Conservation (phyloP, 768 basidiomycete genomes). For the Suillus brevipes region DNA sequence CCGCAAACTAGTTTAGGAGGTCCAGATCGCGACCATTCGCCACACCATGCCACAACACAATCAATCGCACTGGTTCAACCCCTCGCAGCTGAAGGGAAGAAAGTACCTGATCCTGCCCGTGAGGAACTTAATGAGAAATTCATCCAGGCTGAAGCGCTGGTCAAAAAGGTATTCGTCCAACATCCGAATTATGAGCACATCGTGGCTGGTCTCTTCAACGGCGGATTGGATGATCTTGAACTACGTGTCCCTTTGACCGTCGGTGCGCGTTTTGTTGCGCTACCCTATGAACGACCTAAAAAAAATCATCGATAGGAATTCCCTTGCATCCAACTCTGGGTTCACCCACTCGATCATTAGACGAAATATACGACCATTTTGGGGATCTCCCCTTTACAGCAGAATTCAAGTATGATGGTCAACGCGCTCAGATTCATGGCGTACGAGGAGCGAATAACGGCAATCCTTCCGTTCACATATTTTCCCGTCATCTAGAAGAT, state of each 20-base stretch:
- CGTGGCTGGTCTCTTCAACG: conserved; percentile 55
- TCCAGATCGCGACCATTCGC: conserved; percentile 22
- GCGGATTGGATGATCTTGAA: conserved; percentile 59
- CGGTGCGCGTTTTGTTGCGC: conserved; percentile 46
- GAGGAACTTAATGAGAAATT: conserved; percentile 46
- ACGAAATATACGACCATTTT: conserved; percentile 78
- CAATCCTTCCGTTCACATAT: conserved; percentile 54
- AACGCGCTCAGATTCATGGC: conserved; percentile 79
- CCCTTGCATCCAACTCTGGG: conserved; percentile 88
- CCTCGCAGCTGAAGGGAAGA: conserved; percentile 25
- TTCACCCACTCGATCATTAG: conserved; percentile 79
- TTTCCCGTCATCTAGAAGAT: conserved; percentile 88
- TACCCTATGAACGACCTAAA: conserved; percentile 2
- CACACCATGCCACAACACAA: conserved; percentile 28
- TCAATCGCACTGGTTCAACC: conserved; percentile 22
- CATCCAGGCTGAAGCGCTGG: conserved; percentile 56
- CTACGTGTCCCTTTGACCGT: conserved; percentile 65
- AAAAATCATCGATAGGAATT: conserved; percentile 49
- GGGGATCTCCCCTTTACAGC: conserved; percentile 70
- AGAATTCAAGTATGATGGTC: conserved; percentile 92
- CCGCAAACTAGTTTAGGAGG: conserved; percentile 34
- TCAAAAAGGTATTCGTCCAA: conserved; percentile 73
- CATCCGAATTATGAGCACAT: conserved; percentile 81
- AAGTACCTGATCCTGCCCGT: conserved; percentile 28
- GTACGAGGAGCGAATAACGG: conserved; percentile 28